Base-by-base conservation (phyloP, 179 eudicot genomes). In the Silene coronaria region DNA sequence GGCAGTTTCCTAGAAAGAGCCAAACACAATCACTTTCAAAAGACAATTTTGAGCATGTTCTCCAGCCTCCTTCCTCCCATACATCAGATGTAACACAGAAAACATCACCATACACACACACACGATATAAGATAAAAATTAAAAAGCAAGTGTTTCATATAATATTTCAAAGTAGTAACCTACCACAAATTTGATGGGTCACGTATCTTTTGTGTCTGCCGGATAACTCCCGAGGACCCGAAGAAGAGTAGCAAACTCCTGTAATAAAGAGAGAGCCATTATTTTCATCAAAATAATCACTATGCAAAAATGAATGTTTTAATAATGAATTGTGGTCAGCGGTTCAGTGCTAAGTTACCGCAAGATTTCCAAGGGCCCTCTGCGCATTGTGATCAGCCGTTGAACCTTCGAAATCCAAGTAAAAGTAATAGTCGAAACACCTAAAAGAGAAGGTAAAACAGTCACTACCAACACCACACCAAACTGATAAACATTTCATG, bases 151-250 rank as follows among this genome's bases (percentile, higher is more conserved):
- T 16, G n/a, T 51, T 71, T 14, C 23, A 32, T 30, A 23, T 30
- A 71, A 3, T 53, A 19, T 36, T 27, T 21, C 3, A 69, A 69
- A 63, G 67, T 73, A 60, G 45, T 63, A 6, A 59, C 67, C 21
- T 70, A 77, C 78, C 69, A 22, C 23, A 22, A 8, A 24, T 42
- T 9, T 19, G 13, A 28, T 60, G 42, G 22, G 23, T 89, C 81
- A 90, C 32, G 70, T 70, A 71, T 82, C 84, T 82, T 84, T 86
- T 51, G 38, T 84, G 84, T 88, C 92, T 51, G 89, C 82, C 11
- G 95, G 95, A 76, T 90, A 91, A 84, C 97, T 91, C 42, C 97
- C 97, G 17, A 91, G 86, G 67, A 91, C 95, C 78, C 97, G 86
- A 79, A 90, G 70, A 82, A 88, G 84, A 38, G 91, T 86, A 24